phyloP scores from a whole-genome alignment of 108 stramenopile genomes.

The Cyclostephanos tholiformis region DNA sequence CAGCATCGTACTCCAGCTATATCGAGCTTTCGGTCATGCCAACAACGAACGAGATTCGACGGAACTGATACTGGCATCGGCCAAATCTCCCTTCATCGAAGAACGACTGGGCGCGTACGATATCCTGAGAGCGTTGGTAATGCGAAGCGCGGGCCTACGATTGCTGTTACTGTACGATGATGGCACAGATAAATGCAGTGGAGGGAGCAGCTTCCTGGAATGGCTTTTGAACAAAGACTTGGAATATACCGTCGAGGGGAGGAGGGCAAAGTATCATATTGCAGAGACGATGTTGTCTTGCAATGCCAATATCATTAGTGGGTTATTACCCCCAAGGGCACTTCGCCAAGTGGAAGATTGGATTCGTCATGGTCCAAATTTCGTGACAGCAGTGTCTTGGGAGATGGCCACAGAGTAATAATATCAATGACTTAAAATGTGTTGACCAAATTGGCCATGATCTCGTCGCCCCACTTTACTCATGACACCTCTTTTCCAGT shows the following conservation, averaged over 20 bases:
- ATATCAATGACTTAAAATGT: background rate
- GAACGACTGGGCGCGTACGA: constrained; percentile 44
- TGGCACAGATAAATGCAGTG: constrained; percentile 5
- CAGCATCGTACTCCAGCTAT: constrained; percentile 33
- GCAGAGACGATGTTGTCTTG: constrained; percentile 30
- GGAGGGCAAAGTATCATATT: constrained; percentile 42
- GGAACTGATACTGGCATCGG: constrained; percentile 35
- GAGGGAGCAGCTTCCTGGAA: constrained; percentile 22
- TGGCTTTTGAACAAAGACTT: constrained; percentile 40
- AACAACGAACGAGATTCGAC: constrained; percentile 35
- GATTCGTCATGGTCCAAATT: constrained; percentile 24
- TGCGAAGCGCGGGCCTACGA: constrained; percentile 24
- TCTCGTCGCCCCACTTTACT: background rate
- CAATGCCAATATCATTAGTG: constrained; percentile 25
- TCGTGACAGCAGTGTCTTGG: constrained; percentile 20
- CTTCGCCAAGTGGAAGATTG: constrained; percentile 37
- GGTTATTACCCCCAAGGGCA: constrained; percentile 21
- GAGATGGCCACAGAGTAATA: constrained; percentile 43
- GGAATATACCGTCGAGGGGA: constrained; percentile 37
- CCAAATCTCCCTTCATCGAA: constrained; percentile 49
- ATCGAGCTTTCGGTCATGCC: constrained; percentile 42
- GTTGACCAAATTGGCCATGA: background rate
- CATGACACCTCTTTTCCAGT: no score
- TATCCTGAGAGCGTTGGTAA: constrained; percentile 32
- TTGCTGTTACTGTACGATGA: constrained; percentile 25